Evolutionary conservation across 2,329 filamentous ascomycete genomes (phyloP).

Genomic region (Fusarium stilboides): DNA sequence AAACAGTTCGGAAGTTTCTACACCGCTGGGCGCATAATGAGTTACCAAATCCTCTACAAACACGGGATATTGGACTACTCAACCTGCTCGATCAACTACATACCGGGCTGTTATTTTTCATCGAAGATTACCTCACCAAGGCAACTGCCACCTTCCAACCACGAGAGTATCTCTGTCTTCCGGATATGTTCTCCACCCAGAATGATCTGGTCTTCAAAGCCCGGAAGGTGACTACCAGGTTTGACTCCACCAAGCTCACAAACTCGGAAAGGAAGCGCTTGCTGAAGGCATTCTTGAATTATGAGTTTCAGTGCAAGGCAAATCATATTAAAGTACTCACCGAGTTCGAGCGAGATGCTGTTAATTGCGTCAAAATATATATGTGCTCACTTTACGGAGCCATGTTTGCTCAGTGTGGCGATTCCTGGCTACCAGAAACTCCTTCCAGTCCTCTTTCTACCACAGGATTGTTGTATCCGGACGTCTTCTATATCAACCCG

Average conservation of each 20-base stretch:
- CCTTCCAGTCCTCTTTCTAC: background rate
- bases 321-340: background rate
- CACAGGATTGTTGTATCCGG: constrained; percentile 20
- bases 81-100: constrained; percentile 17
- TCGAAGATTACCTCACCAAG: constrained; percentile 40
- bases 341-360: background rate
- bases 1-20: background rate
- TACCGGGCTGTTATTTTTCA: constrained; percentile 19
- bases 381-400: constrained; percentile 25
- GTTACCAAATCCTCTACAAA: constrained; percentile 18
- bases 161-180: constrained; percentile 38
- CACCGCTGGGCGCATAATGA: background rate
- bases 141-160: constrained; percentile 29
- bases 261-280: constrained; percentile 21
- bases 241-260: constrained; percentile 14
- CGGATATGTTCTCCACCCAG: background rate
- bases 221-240: constrained; percentile 1
- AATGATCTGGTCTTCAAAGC: constrained; percentile 18
- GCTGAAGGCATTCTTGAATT: constrained; percentile 23
- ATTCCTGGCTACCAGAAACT: constrained; percentile 28
- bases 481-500: constrained; percentile 15
- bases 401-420: constrained; percentile 26
- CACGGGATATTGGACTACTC: background rate
- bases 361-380: constrained; percentile 25
- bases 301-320: constrained; percentile 24